A percentile compares a stretch with the other conserved stretches of the same genome.
phyloP scores from a whole-genome alignment of 208 protist genomes.

The Trypanosoma scelopori region DNA sequence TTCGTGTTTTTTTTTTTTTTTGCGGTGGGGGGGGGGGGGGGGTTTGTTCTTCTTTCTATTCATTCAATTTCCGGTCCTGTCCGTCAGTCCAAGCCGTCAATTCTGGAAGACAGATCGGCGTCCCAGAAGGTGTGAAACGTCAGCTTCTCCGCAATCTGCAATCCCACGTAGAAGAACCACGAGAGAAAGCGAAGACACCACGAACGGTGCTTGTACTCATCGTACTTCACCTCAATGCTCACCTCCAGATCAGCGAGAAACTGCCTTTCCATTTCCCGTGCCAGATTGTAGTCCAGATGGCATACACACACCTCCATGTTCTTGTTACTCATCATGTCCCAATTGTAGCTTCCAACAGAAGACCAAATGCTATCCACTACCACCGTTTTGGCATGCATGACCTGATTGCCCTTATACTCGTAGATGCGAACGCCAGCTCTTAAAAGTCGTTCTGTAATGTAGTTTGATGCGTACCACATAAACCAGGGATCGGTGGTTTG shows the following conservation, averaged over 20 bases:
- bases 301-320: slow-evolving; percentile 90
- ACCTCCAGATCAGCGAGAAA: slow-evolving; percentile 67
- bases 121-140: slow-evolving; percentile 56
- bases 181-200: slow-evolving; percentile 67
- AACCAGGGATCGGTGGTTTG: slow-evolving; percentile 89
- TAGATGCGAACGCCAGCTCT: slow-evolving; percentile 82
- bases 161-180: slow-evolving; percentile 79
- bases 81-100: slow-evolving; percentile 47
- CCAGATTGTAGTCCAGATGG: slow-evolving; percentile 61
- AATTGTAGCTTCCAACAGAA: slow-evolving; percentile 92
- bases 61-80: no score
- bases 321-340: slow-evolving; percentile 92
- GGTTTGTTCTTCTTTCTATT: neutral
- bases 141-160: slow-evolving; percentile 71
- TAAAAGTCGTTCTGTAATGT: slow-evolving; percentile 81
- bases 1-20: neutral
- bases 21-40: neutral
- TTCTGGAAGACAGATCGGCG: slow-evolving; percentile 48
- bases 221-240: slow-evolving; percentile 69
- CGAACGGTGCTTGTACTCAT: slow-evolving; percentile 66
- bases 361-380: slow-evolving; percentile 92
- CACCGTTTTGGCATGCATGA: slow-evolving; percentile 93
- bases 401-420: slow-evolving; percentile 83
- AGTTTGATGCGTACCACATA: slow-evolving; percentile 90
- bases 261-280: slow-evolving; percentile 83